These are phyloP conservation scores for Erodium moschatum DNA, from an alignment of 441 rosid genomes.

Conservation along the genomic window DNA sequence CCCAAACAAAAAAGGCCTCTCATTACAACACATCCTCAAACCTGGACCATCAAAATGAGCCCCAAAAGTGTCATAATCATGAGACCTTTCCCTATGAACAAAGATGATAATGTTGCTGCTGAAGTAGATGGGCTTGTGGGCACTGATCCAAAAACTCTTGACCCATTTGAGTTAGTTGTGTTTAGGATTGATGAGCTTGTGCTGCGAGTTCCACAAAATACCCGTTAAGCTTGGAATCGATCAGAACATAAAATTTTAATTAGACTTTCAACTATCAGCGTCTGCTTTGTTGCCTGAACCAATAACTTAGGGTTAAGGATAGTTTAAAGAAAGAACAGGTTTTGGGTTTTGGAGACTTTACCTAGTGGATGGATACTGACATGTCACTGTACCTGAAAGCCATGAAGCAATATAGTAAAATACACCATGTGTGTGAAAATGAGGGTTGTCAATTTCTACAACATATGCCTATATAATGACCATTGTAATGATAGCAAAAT, in stretches of 20 bases:
- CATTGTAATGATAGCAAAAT: neutral
- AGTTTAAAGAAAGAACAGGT: neutral
- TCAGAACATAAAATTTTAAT: too few relatives aligned
- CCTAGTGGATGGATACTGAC: conserved; percentile 78
- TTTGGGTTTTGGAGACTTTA: conserved; percentile 26
- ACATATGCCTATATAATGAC: neutral
- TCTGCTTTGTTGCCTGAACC: too few relatives aligned
- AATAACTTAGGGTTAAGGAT: too few relatives aligned
- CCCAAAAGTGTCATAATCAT: conserved; percentile 8
- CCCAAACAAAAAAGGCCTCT: too few relatives aligned
- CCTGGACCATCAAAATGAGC: neutral
- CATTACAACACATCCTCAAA: neutral
- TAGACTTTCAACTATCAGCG: too few relatives aligned
- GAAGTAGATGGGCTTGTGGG: conserved; percentile 48
- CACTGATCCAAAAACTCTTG: conserved; percentile 62
- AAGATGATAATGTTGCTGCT: conserved; percentile 6
- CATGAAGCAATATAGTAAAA: neutral
- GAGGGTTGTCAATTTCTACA: too few relatives aligned
- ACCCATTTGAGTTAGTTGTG: conserved; percentile 71
- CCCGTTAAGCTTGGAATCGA: neutral
- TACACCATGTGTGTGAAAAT: neutral
- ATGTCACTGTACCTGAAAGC: conserved; percentile 59
- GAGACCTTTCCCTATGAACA: conserved; percentile 11
- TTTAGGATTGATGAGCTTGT: conserved; percentile 71
- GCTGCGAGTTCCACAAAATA: conserved; percentile 35